Evolutionary conservation across 1,284 basidiomycete genomes (phyloP).

Genomic region (Inonotus hispidus): DNA sequence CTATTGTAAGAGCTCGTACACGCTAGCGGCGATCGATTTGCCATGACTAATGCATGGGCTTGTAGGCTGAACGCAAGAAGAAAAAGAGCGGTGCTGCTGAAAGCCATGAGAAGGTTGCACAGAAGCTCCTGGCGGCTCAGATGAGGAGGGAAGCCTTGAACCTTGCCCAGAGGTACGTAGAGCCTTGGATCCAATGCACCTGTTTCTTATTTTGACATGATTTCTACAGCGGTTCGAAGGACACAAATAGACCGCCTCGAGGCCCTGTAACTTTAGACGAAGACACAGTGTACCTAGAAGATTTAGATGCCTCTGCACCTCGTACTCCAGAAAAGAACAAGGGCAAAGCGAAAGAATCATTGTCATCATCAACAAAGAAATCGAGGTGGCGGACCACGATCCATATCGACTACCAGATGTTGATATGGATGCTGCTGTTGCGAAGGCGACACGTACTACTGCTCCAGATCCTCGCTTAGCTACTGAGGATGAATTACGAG

Average conservation of each 20-base stretch:
- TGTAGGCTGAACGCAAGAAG: slow-evolving; percentile 75
- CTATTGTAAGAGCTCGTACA: slow-evolving; percentile 59
- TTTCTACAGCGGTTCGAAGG: slow-evolving; percentile 26
- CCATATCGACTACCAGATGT: slow-evolving; percentile 80
- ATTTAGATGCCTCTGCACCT: slow-evolving; percentile 61
- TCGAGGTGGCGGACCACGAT: slow-evolving; percentile 70
- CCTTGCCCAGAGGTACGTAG: slow-evolving; percentile 50
- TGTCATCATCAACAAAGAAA: slow-evolving; percentile 46
- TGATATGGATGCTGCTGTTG: slow-evolving; percentile 53
- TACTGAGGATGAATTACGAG: slow-evolving; percentile 86
- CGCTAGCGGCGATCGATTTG: neutral
- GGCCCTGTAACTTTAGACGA: slow-evolving; percentile 52
- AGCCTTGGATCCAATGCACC: slow-evolving; percentile 23
- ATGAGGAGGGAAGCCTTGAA: slow-evolving; percentile 87
- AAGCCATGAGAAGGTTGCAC: slow-evolving; percentile 81
- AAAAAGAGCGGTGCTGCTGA: slow-evolving; percentile 85
- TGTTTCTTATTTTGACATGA: neutral
- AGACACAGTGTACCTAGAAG: slow-evolving; percentile 80
- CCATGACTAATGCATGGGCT: neutral
- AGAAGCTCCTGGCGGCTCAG: slow-evolving; percentile 90
- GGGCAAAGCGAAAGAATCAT: slow-evolving; percentile 31
- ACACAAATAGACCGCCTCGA: slow-evolving; percentile 39
- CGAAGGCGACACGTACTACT: slow-evolving; percentile 49
- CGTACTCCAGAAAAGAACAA: slow-evolving; percentile 37
- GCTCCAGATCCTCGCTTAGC: slow-evolving; percentile 86